Conservation (phyloP, 768 basidiomycete genomes). For the Leccinum rimulosum region DNA sequence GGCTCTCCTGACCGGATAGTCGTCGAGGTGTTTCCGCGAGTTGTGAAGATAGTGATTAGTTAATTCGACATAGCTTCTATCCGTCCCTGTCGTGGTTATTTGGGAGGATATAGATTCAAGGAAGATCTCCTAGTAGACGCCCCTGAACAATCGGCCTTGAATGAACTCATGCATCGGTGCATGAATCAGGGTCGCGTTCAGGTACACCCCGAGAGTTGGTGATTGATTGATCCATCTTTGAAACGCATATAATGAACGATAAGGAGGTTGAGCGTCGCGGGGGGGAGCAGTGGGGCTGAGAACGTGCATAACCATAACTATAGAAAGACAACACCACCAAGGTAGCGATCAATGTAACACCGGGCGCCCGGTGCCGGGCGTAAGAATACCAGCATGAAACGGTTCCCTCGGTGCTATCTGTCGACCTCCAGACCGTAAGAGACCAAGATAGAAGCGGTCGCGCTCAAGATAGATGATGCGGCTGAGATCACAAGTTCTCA, state of each 20-base stretch:
- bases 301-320: neutral
- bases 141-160: constrained; percentile 23
- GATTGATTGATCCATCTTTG: constrained; percentile 14
- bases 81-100: constrained; percentile 25
- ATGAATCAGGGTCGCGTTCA: constrained; percentile 29
- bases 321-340: constrained; percentile 1
- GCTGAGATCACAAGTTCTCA: constrained; percentile 9
- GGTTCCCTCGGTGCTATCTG: constrained; percentile 3
- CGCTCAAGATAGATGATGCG: constrained; percentile 10
- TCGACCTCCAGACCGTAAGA: constrained; percentile 4
- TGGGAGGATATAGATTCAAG: constrained; percentile 14
- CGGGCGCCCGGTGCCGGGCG: constrained; percentile 17
- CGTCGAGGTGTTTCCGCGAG: constrained; percentile 23
- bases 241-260: neutral
- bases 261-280: neutral
- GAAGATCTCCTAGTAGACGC: constrained; percentile 16
- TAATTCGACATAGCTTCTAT: constrained; percentile 15
- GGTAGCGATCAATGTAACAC: constrained; percentile 9
- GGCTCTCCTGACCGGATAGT: constrained; percentile 2
- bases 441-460: constrained; percentile 14
- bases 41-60: constrained; percentile 9
- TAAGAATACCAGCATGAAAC: constrained; percentile 16
- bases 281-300: neutral
- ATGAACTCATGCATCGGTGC: constrained; percentile 19
- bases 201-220: constrained; percentile 13